Evolutionary conservation across 208 protist genomes (phyloP), one percentile per base, ranked within the genome.

Genomic region (Acanthamoeba culbertsoni): DNA sequence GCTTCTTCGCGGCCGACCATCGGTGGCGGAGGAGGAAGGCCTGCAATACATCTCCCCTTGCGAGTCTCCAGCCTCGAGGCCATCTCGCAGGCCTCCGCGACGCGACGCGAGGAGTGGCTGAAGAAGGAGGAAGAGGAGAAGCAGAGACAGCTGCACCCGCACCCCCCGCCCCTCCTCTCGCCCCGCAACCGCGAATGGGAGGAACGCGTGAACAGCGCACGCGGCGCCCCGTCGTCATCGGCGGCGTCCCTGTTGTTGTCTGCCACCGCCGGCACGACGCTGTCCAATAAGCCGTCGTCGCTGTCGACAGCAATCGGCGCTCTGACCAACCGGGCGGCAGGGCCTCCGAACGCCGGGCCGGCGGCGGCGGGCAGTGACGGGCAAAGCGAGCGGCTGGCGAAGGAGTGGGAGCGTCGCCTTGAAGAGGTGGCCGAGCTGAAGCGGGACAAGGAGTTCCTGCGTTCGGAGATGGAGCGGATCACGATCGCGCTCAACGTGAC

Each of bases 401-500:
- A 43, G 62, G 62, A 71, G 62, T 71, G 62, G 62, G 62, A 71
- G 62, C 62, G 62, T 14, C 62, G 62, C 12, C 14, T 71, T 28
- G 12, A 18, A 28, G 62, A 71, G 26, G 62, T 71, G 62, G 62
- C 62, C 33, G 82, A 90, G 20, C 55, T 90, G 37, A 63, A 46
- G 82, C 26, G 43, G 42, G 82, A 90, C 53, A 90, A 90, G 55
- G 82, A 90, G 48, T 71, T 65, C 37, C 31, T 90, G 48, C 31
- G 42, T 0, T 4, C 55, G 4, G 82, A 90, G 82, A 45, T 90
- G 48, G 82, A 90, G 82, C 48, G 55, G 23, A 18, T 68, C 31
- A 68, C 55, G 48, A 90, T 90, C 48, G 26, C 82, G 55, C 28
- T 90, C 23, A 68, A 68, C 48, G 82, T 90, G 37, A 90, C 82